These are phyloP conservation scores for Colletotrichum gloeosporioides DNA, from an alignment of 2,329 filamentous ascomycete genomes.

Conservation along the genomic window DNA sequence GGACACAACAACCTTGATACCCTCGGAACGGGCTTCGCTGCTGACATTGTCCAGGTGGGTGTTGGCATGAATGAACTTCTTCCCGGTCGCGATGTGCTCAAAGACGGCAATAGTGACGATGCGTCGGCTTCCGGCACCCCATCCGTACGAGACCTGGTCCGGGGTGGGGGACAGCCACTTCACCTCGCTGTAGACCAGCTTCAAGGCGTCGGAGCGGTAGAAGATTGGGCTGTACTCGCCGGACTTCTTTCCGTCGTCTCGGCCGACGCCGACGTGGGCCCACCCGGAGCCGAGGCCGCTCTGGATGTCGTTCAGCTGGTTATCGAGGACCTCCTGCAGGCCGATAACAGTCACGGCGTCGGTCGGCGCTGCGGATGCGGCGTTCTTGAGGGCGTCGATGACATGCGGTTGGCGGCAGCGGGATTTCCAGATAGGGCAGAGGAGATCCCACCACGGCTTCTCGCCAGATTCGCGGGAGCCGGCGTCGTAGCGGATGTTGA, in stretches of 20 bases:
- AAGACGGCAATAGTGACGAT: constrained; percentile 56
- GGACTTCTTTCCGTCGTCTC: constrained; percentile 58
- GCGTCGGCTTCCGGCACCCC: constrained; percentile 51
- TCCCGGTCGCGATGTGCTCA: constrained; percentile 41
- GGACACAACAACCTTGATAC: constrained; percentile 46
- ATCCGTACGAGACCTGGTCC: constrained; percentile 60
- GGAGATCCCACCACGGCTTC: constrained; percentile 57
- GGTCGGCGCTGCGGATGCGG: constrained; percentile 50
- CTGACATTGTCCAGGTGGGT: constrained; percentile 62
- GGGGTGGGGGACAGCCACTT: constrained; percentile 70
- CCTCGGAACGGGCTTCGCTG: constrained; percentile 42
- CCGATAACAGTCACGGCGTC: constrained; percentile 58
- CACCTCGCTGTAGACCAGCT: constrained; percentile 55
- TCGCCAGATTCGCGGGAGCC: constrained; percentile 56
- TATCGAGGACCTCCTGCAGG: constrained; percentile 71
- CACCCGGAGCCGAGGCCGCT: constrained; percentile 50
- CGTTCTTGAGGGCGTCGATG: constrained; percentile 59
- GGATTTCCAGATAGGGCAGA: background rate
- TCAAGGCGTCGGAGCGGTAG: constrained; percentile 60
- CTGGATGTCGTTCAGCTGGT: constrained; percentile 66
- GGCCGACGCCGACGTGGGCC: constrained; percentile 56
- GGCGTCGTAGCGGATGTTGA: constrained; percentile 73
- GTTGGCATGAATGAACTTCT: constrained; percentile 48
- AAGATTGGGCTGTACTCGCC: constrained; percentile 73
- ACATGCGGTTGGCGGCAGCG: constrained; percentile 59